Conservation (phyloP, 1,284 basidiomycete genomes). For the Rhodotorula sp. region DNA sequence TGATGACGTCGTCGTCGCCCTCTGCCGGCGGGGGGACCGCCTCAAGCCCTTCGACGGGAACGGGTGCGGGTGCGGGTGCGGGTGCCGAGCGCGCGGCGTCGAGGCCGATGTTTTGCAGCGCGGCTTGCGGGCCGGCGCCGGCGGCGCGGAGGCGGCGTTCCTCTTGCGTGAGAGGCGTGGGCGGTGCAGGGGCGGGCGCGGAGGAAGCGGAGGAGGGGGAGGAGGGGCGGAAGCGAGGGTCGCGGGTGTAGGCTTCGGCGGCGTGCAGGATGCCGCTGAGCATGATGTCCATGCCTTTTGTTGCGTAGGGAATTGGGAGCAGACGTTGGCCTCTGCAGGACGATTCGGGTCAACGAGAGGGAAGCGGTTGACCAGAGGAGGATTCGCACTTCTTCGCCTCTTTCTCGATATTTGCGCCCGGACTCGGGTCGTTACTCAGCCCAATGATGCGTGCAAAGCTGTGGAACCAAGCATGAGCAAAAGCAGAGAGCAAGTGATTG, state of each 20-base stretch:
- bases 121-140: slow-evolving; percentile 32
- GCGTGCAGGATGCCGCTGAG: slow-evolving; percentile 89
- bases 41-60: background rate
- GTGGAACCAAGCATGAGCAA: background rate
- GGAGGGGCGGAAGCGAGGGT: slow-evolving; percentile 45
- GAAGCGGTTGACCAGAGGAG: background rate
- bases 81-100: background rate
- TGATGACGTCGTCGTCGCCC: slow-evolving; percentile 71
- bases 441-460: slow-evolving; percentile 91
- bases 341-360: too few species aligned
- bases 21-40: slow-evolving; percentile 49
- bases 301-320: slow-evolving; percentile 85
- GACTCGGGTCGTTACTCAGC: slow-evolving; percentile 91
- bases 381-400: slow-evolving; percentile 77
- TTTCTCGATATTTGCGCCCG: slow-evolving; percentile 98
- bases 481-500: background rate
- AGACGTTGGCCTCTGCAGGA: slow-evolving; percentile 59
- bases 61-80: background rate
- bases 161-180: slow-evolving; percentile 23
- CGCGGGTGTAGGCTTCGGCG: slow-evolving; percentile 77
- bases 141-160: slow-evolving; percentile 31
- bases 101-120: slow-evolving; percentile 35
- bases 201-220: background rate
- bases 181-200: background rate
- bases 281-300: slow-evolving; percentile 98